Conservation (phyloP, 2,329 filamentous ascomycete genomes). For the Pseudopithomyces maydicus region DNA sequence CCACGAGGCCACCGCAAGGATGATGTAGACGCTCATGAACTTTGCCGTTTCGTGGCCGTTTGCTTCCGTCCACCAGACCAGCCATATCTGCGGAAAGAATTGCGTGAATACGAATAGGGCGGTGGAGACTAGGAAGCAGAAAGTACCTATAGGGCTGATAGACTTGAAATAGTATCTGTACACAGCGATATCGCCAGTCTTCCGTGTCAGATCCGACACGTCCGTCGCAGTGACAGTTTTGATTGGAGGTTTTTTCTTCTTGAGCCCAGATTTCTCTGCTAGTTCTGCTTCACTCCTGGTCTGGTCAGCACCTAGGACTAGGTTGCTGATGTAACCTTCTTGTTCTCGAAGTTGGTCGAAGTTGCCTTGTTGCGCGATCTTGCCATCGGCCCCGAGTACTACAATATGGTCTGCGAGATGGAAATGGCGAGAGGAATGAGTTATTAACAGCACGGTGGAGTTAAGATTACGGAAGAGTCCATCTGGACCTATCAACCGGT, state of each 20-base stretch:
- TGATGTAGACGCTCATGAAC: conserved; percentile 8
- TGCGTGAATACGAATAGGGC: conserved; percentile 6
- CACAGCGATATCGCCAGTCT: conserved; percentile 7
- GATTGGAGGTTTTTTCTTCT: conserved; percentile 8
- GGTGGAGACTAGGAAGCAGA: conserved; percentile 4
- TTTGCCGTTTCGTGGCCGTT: conserved; percentile 13
- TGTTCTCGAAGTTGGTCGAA: conserved; percentile 39
- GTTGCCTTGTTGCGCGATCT: conserved; percentile 43
- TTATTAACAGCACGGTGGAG: conserved; percentile 5
- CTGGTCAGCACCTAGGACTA: conserved; percentile 2
- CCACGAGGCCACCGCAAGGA: conserved; percentile 9
- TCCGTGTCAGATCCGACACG: conserved; percentile 4
- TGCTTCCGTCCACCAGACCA: conserved; percentile 13
- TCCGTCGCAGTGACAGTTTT: conserved; percentile 6
- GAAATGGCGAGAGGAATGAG: conserved; percentile 7
- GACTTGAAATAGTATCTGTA: conserved; percentile 8
- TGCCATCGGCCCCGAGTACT: conserved; percentile 38
- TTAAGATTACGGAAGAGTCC: conserved; percentile 5
- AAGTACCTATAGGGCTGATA: conserved; percentile 3
- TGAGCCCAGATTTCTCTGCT: conserved; percentile 4
- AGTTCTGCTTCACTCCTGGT: conserved; percentile 4
- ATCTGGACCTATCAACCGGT: conserved; percentile 6
- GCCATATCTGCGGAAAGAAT: conserved; percentile 9
- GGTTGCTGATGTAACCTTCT: conserved; percentile 31
- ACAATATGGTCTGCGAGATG: conserved; percentile 46